A percentile compares a stretch with the other conserved stretches of the same genome.
Conservation (phyloP, 1,139 yeast species). For the Entelexis sorbosivorans region DNA sequence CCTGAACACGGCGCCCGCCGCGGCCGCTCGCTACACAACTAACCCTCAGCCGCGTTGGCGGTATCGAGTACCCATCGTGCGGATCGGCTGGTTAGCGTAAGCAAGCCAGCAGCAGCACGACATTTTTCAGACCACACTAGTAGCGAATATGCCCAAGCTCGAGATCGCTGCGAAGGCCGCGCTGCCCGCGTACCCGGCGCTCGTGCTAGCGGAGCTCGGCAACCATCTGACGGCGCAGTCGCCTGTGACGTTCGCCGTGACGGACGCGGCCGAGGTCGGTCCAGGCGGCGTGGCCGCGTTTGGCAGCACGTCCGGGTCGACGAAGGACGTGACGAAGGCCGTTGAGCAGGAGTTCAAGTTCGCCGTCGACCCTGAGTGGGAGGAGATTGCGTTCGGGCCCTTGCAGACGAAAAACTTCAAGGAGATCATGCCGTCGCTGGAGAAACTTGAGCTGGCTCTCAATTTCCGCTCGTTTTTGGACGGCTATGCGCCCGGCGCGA, state of each 20-base stretch:
- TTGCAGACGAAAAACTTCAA: conserved; percentile 79
- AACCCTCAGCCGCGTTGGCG: no score
- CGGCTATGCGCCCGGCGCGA: conserved; percentile 61
- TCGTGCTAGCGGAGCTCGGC: conserved; percentile 67
- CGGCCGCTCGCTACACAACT: no score
- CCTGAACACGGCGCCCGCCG: no score
- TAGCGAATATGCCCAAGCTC: conserved; percentile 30
- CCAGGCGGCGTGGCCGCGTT: conserved; percentile 29
- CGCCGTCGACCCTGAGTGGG: conserved; percentile 41
- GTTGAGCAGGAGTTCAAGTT: conserved; percentile 37
- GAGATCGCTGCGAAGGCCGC: conserved; percentile 81
- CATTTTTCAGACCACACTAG: not conserved
- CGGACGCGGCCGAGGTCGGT: conserved; percentile 42
- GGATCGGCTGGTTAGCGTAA: not conserved
- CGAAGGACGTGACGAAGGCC: conserved; percentile 37
- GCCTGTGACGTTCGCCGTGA: conserved; percentile 51
- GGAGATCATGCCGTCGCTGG: conserved; percentile 66
- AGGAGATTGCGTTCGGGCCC: conserved; percentile 54
- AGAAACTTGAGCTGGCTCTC: conserved; percentile 68
- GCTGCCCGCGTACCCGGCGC: conserved; percentile 63
- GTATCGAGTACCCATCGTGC: no score
- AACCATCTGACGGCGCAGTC: conserved; percentile 39
- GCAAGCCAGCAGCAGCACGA: not conserved
- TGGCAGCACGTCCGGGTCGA: conserved; percentile 32
- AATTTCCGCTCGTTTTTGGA: conserved; percentile 67